A percentile compares a stretch with the other conserved stretches of the same genome.
These are phyloP conservation scores for Cryptosporidium felis DNA, from an alignment of 169 alveolate species.

Conservation along the genomic window DNA sequence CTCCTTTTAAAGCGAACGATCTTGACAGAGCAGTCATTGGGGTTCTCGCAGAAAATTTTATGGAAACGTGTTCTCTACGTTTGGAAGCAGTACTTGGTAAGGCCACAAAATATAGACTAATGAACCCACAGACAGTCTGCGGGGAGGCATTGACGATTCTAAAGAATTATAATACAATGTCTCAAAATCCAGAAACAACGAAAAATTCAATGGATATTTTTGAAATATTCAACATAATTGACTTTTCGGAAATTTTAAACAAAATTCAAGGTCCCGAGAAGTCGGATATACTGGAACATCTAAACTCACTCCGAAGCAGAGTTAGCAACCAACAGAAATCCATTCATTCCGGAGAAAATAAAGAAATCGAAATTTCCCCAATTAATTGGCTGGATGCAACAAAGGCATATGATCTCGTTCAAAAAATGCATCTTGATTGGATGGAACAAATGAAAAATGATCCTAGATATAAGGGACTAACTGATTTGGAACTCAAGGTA, in stretches of 20 bases:
- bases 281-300: background rate
- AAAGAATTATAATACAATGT: slow-evolving; percentile 12
- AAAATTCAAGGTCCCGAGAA: background rate
- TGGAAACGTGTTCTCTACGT: slow-evolving; percentile 41
- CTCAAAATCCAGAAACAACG: slow-evolving; percentile 11
- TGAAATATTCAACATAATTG: slow-evolving; percentile 47
- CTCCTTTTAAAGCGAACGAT: slow-evolving; percentile 43
- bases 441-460: slow-evolving; percentile 68
- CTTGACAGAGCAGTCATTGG: slow-evolving; percentile 54
- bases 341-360: background rate
- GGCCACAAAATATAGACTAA: slow-evolving; percentile 27
- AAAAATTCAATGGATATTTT: slow-evolving; percentile 16
- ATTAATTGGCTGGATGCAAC: slow-evolving; percentile 12
- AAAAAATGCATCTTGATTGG: slow-evolving; percentile 36
- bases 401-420: slow-evolving; percentile 26
- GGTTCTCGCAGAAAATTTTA: background rate
- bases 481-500: slow-evolving; percentile 14
- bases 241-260: background rate
- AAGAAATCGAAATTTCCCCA: slow-evolving; percentile 39
- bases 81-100: slow-evolving; percentile 35
- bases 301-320: background rate
- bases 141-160: background rate
- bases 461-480: slow-evolving; percentile 56
- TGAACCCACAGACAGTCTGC: slow-evolving; percentile 8
- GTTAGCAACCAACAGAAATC: background rate